Evolutionary conservation across 768 basidiomycete genomes (phyloP), one percentile per base, ranked within the genome.

Genomic region (Butyriboletus loyo): DNA sequence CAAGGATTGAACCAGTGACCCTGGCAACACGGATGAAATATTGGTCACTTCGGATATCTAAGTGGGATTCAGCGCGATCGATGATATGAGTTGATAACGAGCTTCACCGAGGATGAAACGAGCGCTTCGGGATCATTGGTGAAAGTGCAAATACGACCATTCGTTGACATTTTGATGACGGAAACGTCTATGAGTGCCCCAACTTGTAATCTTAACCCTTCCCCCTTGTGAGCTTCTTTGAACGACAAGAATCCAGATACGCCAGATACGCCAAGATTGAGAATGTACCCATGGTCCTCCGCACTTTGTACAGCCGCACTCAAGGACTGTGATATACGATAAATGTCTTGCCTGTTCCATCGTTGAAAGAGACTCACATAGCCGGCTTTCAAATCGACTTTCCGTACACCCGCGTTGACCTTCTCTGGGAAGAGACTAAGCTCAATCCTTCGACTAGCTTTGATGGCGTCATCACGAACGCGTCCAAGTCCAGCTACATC

Each of bases 201-300:
- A 17, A 86, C 69, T 36, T 74, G 75, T 19, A 93, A 69, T 57
- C 67, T 69, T 41, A 57, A 54, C 1, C 58, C 59, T 6, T 62
- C 64, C 15, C 63, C 68, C 51, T 77, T 77, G 56, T 77, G 72
- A 1, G 79, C 77, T 40, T 92, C 87, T 62, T 85, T 84, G 75
- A 89, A 90, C 2, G 86, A 78, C 42, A 98, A 67, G 71, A 98
- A 99, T 37, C 91, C 91, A 53, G 90, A 82, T 31, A 90, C 69
- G n/a, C 80, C 85, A 10, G 83, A 68, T 17, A 97, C 63, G 2
- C 94, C 96, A 35, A 97, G 73, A 58, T 94, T 91, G 8, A 99
- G 76, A 50, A 87, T 81, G 72, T 96, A 98, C 1, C 97, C 95
- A 67, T 97, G 92, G 63, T 98, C 97, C 72, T 99, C 97, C 17